Evolutionary conservation across 2,329 filamentous ascomycete species (phyloP).

Genomic region (Colletotrichum tofieldiae): DNA sequence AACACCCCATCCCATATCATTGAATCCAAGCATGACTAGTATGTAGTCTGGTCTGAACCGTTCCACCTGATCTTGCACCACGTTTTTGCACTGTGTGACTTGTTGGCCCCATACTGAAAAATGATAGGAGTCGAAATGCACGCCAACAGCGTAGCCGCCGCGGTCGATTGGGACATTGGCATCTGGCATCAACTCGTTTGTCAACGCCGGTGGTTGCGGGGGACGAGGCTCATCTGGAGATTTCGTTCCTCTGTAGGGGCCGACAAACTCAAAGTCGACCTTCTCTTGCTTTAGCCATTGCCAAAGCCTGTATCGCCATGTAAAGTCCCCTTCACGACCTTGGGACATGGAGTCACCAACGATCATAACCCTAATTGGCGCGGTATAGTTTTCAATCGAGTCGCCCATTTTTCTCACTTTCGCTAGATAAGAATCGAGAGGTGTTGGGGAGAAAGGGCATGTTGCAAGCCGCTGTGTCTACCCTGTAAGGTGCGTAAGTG

Average conservation of each 20-base stretch:
- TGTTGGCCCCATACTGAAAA: slow-evolving; percentile 54
- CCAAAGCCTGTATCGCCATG: slow-evolving; percentile 60
- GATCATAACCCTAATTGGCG: slow-evolving; percentile 50
- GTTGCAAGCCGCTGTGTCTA: background rate
- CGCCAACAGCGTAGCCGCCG: slow-evolving; percentile 52
- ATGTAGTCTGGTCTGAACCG: slow-evolving; percentile 53
- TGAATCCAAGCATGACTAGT: slow-evolving; percentile 54
- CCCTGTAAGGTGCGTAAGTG: background rate
- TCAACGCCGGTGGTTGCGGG: slow-evolving; percentile 40
- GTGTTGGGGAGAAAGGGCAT: background rate
- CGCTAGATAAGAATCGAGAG: background rate
- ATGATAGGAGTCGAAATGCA: slow-evolving; percentile 52
- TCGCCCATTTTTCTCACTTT: background rate
- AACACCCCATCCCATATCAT: slow-evolving; percentile 53
- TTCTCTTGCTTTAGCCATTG: slow-evolving; percentile 53
- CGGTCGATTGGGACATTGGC: slow-evolving; percentile 5
- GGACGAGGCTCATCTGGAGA: slow-evolving; percentile 32
- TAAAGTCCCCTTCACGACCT: slow-evolving; percentile 58
- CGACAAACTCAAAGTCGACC: slow-evolving; percentile 51
- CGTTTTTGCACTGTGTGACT: slow-evolving; percentile 49
- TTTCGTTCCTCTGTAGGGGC: slow-evolving; percentile 55
- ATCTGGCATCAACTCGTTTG: slow-evolving; percentile 1
- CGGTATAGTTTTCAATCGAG: background rate
- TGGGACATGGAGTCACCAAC: slow-evolving; percentile 58
- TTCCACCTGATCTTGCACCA: slow-evolving; percentile 49